A percentile compares a stretch with the other conserved stretches of the same genome.
These are phyloP conservation scores for Lepidium sativum DNA, from an alignment of 345 rosid genomes.

Conservation along the genomic window DNA sequence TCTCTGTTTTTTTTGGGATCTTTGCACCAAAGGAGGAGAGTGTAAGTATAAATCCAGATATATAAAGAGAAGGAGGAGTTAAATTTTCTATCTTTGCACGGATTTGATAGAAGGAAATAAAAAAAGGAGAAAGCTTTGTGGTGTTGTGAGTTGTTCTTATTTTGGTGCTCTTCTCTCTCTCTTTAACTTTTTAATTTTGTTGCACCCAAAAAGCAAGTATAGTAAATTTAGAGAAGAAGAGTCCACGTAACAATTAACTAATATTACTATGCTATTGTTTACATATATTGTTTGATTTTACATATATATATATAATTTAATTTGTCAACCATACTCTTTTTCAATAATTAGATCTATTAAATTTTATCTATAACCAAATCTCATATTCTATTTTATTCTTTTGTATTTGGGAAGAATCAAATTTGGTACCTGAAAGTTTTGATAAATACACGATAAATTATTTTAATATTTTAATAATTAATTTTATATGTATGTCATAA, in stretches of 20 bases:
- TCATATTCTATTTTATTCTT: too few relatives aligned
- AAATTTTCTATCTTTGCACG: background rate
- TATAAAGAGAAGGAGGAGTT: conserved; percentile 5
- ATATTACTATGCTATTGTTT: background rate
- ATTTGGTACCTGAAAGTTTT: too few relatives aligned
- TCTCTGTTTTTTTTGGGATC: background rate
- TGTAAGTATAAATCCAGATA: background rate
- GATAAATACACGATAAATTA: too few relatives aligned
- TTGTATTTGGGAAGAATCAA: too few relatives aligned
- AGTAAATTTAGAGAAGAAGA: conserved; percentile 17
- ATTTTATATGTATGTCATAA: too few relatives aligned
- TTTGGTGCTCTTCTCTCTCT: conserved; percentile 6
- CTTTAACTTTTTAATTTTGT: conserved; percentile 34
- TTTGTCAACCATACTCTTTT: too few relatives aligned
- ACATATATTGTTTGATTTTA: too few relatives aligned
- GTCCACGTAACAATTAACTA: conserved; percentile 13
- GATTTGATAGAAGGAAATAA: background rate
- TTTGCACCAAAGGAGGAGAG: conserved; percentile 24
- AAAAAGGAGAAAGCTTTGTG: conserved; percentile 19
- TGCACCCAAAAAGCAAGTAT: conserved; percentile 51
- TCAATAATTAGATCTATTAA: too few relatives aligned
- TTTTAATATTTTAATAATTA: too few relatives aligned
- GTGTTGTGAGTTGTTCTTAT: conserved; percentile 21
- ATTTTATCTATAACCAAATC: too few relatives aligned
- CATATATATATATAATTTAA: too few relatives aligned